Evolutionary conservation across 129 eudicot genomes (phyloP).

Genomic region (Scalesia atractyloides): DNA sequence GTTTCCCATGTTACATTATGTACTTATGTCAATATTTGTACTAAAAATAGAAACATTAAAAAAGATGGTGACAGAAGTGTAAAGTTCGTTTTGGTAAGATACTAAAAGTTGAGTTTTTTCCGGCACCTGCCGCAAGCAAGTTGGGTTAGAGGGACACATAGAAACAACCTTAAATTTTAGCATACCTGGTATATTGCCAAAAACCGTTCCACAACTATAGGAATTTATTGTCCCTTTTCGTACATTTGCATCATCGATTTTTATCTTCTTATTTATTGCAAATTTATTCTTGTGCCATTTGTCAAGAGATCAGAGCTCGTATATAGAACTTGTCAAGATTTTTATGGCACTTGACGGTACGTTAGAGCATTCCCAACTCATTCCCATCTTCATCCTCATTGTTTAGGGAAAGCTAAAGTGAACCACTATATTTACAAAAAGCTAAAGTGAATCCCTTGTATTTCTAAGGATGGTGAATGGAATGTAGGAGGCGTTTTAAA

Average conservation of each 20-base stretch:
- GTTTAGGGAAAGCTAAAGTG: no score
- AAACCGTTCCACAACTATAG: slow-evolving; percentile 1
- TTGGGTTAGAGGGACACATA: not conserved
- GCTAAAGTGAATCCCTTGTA: no score
- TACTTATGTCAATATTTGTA: not conserved
- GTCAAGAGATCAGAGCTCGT: no score
- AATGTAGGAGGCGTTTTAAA: no score
- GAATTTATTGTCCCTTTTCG: not conserved
- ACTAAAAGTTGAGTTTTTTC: not conserved
- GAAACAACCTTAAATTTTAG: slow-evolving; percentile 6
- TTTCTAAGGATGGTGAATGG: no score
- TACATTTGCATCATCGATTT: not conserved
- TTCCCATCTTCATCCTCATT: no score
- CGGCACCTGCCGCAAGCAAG: slow-evolving; percentile 25
- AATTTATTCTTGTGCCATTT: not conserved
- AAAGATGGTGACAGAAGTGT: not conserved
- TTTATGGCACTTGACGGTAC: no score
- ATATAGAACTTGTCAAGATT: no score
- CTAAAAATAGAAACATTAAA: slow-evolving; percentile 23
- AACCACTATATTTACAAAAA: no score
- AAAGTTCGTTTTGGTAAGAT: slow-evolving; percentile 11
- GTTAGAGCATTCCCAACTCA: no score
- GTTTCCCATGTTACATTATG: slow-evolving; percentile 8
- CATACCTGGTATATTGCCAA: not conserved
- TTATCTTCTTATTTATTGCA: not conserved